These are phyloP conservation scores for Chrysosphaeria jannelii DNA, from an alignment of 2,329 filamentous ascomycete species.

Conservation along the genomic window DNA sequence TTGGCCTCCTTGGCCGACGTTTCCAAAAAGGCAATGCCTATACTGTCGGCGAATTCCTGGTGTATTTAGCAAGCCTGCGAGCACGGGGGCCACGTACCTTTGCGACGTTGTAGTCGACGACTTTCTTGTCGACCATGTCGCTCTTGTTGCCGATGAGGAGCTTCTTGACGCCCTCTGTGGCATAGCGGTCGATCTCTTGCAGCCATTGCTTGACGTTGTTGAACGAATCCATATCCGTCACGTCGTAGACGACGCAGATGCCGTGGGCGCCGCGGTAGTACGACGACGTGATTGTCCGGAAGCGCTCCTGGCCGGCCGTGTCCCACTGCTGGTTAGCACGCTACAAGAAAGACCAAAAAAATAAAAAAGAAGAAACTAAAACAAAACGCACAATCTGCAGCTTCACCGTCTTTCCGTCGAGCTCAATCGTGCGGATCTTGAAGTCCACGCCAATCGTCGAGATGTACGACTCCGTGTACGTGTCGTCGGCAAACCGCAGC, in stretches of 20 bases:
- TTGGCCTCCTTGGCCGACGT: constrained; percentile 98
- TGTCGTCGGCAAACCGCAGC: constrained; percentile 92
- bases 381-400: constrained; percentile 55
- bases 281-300: constrained; percentile 97
- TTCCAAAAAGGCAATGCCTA: constrained; percentile 97
- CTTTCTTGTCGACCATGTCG: constrained; percentile 99
- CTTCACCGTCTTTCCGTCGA: constrained; percentile 98
- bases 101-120: constrained; percentile 95
- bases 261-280: constrained; percentile 98
- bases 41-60: constrained; percentile 93
- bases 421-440: constrained; percentile 98
- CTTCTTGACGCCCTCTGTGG: constrained; percentile 98
- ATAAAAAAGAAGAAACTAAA: background rate
- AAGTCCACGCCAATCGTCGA: constrained; percentile 99
- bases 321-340: constrained; percentile 73
- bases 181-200: constrained; percentile 97
- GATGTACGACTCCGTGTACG: constrained; percentile 99
- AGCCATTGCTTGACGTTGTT: constrained; percentile 99
- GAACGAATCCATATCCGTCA: constrained; percentile 99
- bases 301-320: constrained; percentile 94
- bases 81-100: constrained; percentile 31
- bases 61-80: background rate
- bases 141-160: constrained; percentile 98
- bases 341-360: no score
- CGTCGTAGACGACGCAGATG: constrained; percentile 99